Percentiles rank a stretch among this genome's conserved stretches.
These are phyloP conservation scores for Parascedosporium putredinis DNA, from an alignment of 2,329 filamentous ascomycete genomes.

Conservation along the genomic window DNA sequence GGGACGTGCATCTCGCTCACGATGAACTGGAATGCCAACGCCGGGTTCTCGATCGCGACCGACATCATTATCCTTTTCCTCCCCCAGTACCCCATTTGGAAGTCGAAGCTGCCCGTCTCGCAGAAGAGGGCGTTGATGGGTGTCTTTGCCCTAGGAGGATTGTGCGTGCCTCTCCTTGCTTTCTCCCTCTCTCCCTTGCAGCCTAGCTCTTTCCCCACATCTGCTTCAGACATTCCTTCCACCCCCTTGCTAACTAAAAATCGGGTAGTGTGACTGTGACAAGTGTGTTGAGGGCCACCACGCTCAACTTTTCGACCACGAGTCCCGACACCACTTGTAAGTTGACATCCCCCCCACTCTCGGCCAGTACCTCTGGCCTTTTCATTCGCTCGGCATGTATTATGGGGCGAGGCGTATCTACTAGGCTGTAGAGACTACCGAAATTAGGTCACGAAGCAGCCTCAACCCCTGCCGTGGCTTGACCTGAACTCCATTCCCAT, in stretches of 20 bases:
- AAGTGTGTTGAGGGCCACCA: neutral
- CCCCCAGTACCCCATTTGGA: constrained; percentile 35
- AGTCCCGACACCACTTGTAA: neutral
- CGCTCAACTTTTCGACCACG: neutral
- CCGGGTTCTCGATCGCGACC: constrained; percentile 33
- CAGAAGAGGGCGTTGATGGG: constrained; percentile 30
- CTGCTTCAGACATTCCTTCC: no score
- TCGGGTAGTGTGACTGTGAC: neutral
- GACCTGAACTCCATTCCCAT: no score
- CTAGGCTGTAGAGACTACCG: no score
- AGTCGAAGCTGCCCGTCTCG: constrained; percentile 28
- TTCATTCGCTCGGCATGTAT: no score
- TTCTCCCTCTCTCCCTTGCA: no score
- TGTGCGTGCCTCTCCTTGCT: constrained; percentile 22
- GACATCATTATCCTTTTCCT: constrained; percentile 35
- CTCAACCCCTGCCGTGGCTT: no score
- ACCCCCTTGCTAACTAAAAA: neutral
- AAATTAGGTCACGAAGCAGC: no score
- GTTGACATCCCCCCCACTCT: neutral
- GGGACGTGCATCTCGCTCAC: constrained; percentile 35
- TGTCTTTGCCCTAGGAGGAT: constrained; percentile 31
- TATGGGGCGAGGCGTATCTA: no score
- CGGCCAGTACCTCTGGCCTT: no score
- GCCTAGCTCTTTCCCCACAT: no score
- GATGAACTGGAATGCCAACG: constrained; percentile 38